phyloP scores from a whole-genome alignment of 2,329 filamentous ascomycete genomes.

The Furcasterigmium sp. region DNA sequence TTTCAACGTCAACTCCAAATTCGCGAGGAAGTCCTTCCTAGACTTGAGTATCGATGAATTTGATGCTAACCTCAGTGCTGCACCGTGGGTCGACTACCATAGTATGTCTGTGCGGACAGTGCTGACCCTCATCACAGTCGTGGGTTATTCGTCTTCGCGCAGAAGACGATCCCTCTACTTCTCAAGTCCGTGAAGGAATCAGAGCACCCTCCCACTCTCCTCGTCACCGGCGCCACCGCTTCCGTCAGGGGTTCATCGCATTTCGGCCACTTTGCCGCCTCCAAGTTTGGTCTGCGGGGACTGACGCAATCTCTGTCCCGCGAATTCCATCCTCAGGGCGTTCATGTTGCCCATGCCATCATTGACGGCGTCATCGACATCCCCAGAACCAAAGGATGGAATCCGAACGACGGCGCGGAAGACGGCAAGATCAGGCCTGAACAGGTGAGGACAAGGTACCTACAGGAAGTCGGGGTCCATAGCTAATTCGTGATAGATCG shows the following conservation, averaged over 20 bases:
- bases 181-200: slow-evolving; percentile 52
- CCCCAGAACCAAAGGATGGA: slow-evolving; percentile 55
- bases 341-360: slow-evolving; percentile 78
- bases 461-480: slow-evolving; percentile 3
- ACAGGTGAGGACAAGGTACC: slow-evolving; percentile 56
- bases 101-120: background rate
- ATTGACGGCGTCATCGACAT: slow-evolving; percentile 85
- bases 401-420: slow-evolving; percentile 36
- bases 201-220: slow-evolving; percentile 67
- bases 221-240: slow-evolving; percentile 85
- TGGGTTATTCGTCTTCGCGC: slow-evolving; percentile 73
- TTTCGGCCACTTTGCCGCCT: slow-evolving; percentile 68
- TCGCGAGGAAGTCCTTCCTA: slow-evolving; percentile 51
- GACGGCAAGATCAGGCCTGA: slow-evolving; percentile 68
- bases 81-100: slow-evolving; percentile 36
- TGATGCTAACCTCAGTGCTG: slow-evolving; percentile 36
- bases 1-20: slow-evolving; percentile 60
- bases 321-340: slow-evolving; percentile 78
- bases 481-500: slow-evolving; percentile 53
- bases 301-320: slow-evolving; percentile 70
- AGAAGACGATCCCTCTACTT: slow-evolving; percentile 65
- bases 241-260: slow-evolving; percentile 66
- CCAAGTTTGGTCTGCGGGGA: slow-evolving; percentile 75
- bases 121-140: slow-evolving; percentile 29
- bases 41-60: slow-evolving; percentile 48